phyloP scores from a whole-genome alignment of 1,284 basidiomycete genomes.

The Trichosporon faecale region DNA sequence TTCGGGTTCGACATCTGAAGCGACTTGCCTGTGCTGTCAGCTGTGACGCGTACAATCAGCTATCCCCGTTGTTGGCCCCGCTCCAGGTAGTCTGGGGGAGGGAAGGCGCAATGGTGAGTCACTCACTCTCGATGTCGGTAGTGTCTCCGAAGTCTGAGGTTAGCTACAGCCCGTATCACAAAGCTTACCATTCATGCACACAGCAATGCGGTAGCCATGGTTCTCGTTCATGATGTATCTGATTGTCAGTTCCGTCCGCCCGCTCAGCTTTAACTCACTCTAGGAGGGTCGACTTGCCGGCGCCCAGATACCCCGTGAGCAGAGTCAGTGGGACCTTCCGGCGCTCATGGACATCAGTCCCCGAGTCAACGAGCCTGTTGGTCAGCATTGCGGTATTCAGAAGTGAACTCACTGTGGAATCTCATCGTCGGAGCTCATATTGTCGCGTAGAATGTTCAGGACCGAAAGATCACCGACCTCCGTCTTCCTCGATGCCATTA shows the following conservation, averaged over 20 bases:
- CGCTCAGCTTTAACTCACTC: slow-evolving; percentile 35
- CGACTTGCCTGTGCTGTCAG: slow-evolving; percentile 30
- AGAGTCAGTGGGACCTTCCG: slow-evolving; percentile 75
- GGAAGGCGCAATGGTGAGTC: background rate
- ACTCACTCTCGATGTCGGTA: slow-evolving; percentile 53
- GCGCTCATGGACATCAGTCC: slow-evolving; percentile 25
- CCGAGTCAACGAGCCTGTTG: background rate
- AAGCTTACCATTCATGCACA: slow-evolving; percentile 82
- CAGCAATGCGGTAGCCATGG: slow-evolving; percentile 90
- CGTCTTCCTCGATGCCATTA: background rate
- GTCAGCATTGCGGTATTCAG: background rate
- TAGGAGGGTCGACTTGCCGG: slow-evolving; percentile 82
- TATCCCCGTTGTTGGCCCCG: too few species aligned
- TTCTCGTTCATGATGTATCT: slow-evolving; percentile 83
- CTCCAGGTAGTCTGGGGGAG: background rate
- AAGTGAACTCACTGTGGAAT: background rate
- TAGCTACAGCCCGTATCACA: background rate
- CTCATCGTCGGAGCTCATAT: slow-evolving; percentile 1
- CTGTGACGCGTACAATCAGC: too few species aligned
- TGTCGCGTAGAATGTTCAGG: slow-evolving; percentile 3
- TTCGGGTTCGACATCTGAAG: slow-evolving; percentile 60
- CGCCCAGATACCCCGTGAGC: slow-evolving; percentile 83
- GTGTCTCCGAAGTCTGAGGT: slow-evolving; percentile 53
- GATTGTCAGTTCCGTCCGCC: slow-evolving; percentile 1
- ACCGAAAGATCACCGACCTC: background rate